phyloP scores from a whole-genome alignment of 1,284 basidiomycete genomes.

The Ustilago cynodontis region DNA sequence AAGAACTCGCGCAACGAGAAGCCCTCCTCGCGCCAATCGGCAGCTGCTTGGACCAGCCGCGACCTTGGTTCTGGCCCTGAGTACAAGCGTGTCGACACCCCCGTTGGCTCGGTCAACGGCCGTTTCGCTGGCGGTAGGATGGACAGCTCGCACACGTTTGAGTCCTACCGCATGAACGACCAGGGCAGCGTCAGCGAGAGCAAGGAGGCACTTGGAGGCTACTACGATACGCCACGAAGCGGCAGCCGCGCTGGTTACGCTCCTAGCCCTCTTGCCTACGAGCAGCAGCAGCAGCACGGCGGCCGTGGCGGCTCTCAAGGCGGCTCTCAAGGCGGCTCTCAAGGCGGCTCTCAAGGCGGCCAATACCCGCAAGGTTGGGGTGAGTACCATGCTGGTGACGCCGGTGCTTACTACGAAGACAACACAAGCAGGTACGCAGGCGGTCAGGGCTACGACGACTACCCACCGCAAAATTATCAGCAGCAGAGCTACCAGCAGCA shows the following conservation, averaged over 20 bases:
- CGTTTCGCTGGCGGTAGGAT: conserved; percentile 37
- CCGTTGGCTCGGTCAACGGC: conserved; percentile 47
- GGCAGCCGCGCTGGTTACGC: conserved; percentile 43
- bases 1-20: conserved; percentile 36
- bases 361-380: conserved; percentile 61
- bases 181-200: conserved; percentile 41
- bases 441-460: conserved; percentile 44
- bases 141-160: conserved; percentile 57
- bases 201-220: conserved; percentile 55
- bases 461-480: conserved; percentile 22
- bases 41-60: conserved; percentile 48
- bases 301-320: conserved; percentile 19
- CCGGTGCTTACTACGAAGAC: conserved; percentile 61
- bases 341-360: conserved; percentile 20
- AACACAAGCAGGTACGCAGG: conserved; percentile 48
- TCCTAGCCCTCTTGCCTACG: conserved; percentile 46
- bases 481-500: conserved; percentile 32
- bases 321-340: too few relatives aligned
- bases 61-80: conserved; percentile 52
- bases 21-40: conserved; percentile 27
- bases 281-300: conserved; percentile 32
- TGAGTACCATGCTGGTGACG: conserved; percentile 62
- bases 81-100: conserved; percentile 66
- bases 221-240: conserved; percentile 55
- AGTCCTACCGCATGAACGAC: conserved; percentile 64